Base-by-base conservation (phyloP, 1,139 yeast genomes). In the Maudiozyma humilis region DNA sequence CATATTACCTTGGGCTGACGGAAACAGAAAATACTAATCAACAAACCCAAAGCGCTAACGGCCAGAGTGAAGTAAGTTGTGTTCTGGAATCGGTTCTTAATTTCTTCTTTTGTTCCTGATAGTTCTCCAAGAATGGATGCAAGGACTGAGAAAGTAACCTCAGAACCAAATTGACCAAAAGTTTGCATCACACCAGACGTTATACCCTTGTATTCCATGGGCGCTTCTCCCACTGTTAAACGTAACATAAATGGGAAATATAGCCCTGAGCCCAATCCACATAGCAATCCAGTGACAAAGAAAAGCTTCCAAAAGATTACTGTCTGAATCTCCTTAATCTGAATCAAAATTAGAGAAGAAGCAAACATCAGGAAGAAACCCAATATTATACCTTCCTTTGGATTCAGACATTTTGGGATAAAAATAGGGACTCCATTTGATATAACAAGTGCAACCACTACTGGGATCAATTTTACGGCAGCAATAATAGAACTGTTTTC, bases 131-230 rank as follows among this genome's bases (percentile, higher is more conserved):
- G 18, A 29, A 37, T 37, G n/a, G 40, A 37, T 2, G 40, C 40
- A 17, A 37, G 15, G n/a, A 37, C 33, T 3, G 40, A 37, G 18
- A 37, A 37, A 3, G 40, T 37, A 25, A 37, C 34, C 17, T 37
- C 40, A 10, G 34, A 29, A 6, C 40, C 40, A 18, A 37, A 29
- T 17, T 37, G 40, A 37, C 27, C 40, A 30, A 37, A 37, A 2
- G 40, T 37, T 25, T 37, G 40, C 40, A 37, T 37, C 13, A 37
- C 34, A 17, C 40, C 40, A 8, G 40, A 37, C 2, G 40, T 23
- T 13, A 37, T 29, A 37, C 40, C 40, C 20, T 37, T 37, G 17
- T 15, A 37, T 29, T 37, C 33, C 15, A 37, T 16, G 4, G 40
- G 40, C 7, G 40, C 33, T 13, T 18, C 27, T 29, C 40, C 40